These are phyloP conservation scores for Fusarium sp. DNA, from an alignment of 2,329 filamentous ascomycete genomes.

Conservation along the genomic window DNA sequence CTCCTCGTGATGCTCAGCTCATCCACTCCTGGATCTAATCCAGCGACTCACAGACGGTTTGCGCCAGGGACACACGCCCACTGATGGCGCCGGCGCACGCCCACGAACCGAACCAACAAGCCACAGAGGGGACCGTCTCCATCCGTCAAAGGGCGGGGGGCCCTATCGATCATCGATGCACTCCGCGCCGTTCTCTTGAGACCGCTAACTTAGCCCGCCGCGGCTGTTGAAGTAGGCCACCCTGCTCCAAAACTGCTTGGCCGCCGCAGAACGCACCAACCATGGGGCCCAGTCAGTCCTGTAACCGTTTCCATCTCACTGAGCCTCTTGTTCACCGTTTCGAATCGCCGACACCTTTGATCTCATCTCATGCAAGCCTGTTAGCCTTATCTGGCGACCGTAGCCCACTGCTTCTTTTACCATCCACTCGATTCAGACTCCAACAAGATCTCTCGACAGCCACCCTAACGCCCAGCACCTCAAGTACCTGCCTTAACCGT, in stretches of 20 bases:
- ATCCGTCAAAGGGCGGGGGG: constrained; percentile 13
- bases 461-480: constrained; percentile 25
- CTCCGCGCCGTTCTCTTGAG: constrained; percentile 33
- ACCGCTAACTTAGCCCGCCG: constrained; percentile 35
- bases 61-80: constrained; percentile 11
- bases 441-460: constrained; percentile 16
- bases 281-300: constrained; percentile 16
- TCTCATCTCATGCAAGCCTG: constrained; percentile 16
- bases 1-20: constrained; percentile 45
- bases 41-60: constrained; percentile 29
- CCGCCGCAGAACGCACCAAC: constrained; percentile 12
- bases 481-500: constrained; percentile 41
- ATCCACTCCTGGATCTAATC: constrained; percentile 31
- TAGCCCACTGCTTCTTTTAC: constrained; percentile 13
- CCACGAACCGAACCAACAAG: constrained; percentile 45
- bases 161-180: constrained; percentile 38
- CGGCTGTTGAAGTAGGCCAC: constrained; percentile 26
- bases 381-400: constrained; percentile 24
- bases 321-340: constrained; percentile 31
- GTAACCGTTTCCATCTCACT: constrained; percentile 30
- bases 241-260: constrained; percentile 20
- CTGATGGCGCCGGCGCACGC: not conserved
- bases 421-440: constrained; percentile 1
- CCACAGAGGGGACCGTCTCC: constrained; percentile 30
- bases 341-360: constrained; percentile 12